These are phyloP conservation scores for Phyllosticta citriasiana DNA, from an alignment of 2,329 filamentous ascomycete species.

Conservation along the genomic window DNA sequence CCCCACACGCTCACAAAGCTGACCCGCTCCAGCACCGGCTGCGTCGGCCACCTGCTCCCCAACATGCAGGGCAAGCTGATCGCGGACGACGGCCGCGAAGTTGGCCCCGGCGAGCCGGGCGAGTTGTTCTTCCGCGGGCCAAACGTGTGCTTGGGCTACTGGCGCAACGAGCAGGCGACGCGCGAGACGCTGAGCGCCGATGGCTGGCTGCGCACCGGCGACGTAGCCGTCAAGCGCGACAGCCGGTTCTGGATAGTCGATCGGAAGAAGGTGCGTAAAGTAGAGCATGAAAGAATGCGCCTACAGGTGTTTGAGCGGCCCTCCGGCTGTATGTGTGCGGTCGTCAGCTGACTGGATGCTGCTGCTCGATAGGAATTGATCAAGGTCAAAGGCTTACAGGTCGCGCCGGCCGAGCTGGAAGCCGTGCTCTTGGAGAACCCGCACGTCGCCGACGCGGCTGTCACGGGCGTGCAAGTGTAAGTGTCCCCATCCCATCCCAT, in stretches of 20 bases:
- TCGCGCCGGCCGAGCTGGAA: slow-evolving; percentile 52
- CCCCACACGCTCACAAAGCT: slow-evolving; percentile 19
- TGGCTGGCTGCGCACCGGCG: slow-evolving; percentile 63
- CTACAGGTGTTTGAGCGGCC: not conserved
- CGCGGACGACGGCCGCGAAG: slow-evolving; percentile 45
- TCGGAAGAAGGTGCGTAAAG: slow-evolving; percentile 48
- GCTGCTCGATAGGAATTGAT: slow-evolving; percentile 39
- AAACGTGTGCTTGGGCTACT: slow-evolving; percentile 68
- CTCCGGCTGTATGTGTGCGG: not conserved
- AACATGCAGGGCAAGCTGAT: slow-evolving; percentile 62
- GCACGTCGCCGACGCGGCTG: slow-evolving; percentile 53
- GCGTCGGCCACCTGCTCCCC: slow-evolving; percentile 59
- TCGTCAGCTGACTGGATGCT: not conserved
- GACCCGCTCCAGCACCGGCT: slow-evolving; percentile 27
- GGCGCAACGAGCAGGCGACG: slow-evolving; percentile 60
- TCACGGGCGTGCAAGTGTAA: slow-evolving; percentile 52
- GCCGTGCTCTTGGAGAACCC: slow-evolving; percentile 46
- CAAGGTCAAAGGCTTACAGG: slow-evolving; percentile 53
- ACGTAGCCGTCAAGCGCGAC: slow-evolving; percentile 52
- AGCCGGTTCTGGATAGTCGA: slow-evolving; percentile 59
- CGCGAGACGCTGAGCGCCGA: slow-evolving; percentile 50
- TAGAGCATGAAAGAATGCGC: not conserved
- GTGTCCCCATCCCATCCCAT: slow-evolving; percentile 11
- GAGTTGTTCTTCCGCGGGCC: slow-evolving; percentile 66
- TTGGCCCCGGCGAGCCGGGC: slow-evolving; percentile 43